A percentile compares a stretch with the other conserved stretches of the same genome.
Conservation (phyloP, 176 grass and related monocot species). For the Oryza glumipatula region DNA sequence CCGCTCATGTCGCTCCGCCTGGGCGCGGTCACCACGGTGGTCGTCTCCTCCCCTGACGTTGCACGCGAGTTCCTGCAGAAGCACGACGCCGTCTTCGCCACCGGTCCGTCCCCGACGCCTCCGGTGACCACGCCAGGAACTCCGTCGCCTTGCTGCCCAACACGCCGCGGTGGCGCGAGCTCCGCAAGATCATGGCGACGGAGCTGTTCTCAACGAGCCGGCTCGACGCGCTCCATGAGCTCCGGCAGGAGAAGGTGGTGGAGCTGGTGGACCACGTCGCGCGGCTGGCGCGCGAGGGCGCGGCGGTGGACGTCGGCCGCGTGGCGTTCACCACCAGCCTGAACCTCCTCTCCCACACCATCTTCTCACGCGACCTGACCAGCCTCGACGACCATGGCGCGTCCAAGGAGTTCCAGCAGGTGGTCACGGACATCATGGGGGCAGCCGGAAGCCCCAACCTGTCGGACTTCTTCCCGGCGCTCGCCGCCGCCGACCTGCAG, state of each 20-base stretch:
- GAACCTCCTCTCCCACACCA: conserved; percentile 49
- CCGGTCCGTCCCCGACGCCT: background rate
- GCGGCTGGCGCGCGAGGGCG: background rate
- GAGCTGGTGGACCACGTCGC: conserved; percentile 24
- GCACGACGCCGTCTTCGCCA: conserved; percentile 39
- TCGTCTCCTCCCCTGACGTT: background rate
- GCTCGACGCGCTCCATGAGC: conserved; percentile 18
- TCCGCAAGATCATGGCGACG: conserved; percentile 26
- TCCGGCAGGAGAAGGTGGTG: conserved; percentile 15
- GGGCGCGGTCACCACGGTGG: too few species aligned
- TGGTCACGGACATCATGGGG: conserved; percentile 42
- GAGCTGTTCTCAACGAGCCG: conserved; percentile 42
- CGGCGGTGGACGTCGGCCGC: conserved; percentile 36
- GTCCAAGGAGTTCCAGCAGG: conserved; percentile 42
- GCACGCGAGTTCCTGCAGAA: conserved; percentile 44
- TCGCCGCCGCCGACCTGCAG: conserved; percentile 52
- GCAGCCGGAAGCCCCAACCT: conserved; percentile 32
- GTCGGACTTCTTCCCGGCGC: conserved; percentile 65
- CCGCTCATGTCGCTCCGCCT: too few species aligned
- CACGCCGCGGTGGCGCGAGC: conserved; percentile 5
- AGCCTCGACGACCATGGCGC: conserved; percentile 15
- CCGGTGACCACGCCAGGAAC: background rate
- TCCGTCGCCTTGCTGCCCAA: conserved; percentile 7
- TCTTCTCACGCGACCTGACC: conserved; percentile 53
- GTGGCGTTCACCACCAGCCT: conserved; percentile 48